Base-by-base conservation (phyloP, 306 rosid species). In the Lathyrus sativus region DNA sequence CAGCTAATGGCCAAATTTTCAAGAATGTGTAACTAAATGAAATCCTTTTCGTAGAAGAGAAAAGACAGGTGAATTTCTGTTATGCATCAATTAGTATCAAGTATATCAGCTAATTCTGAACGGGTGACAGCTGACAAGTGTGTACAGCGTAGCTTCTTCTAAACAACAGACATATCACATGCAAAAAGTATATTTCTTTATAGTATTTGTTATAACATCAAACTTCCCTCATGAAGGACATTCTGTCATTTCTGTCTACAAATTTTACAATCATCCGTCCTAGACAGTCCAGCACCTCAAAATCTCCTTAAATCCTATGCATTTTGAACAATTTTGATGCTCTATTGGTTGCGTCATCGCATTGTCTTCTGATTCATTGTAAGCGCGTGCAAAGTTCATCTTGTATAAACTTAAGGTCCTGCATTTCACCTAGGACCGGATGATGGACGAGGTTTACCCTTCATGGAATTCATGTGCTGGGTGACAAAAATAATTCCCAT, bases 401-500 rank as follows among this genome's bases (percentile, higher is more conserved):
- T 49, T 0, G 75, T 35, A 41, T 56, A 55, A 55, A 53, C 29
- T 39, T 64, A 31, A 67, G 58, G 15, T 62, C 69, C 71, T 43
- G 70, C 14, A 44, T 49, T 51, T 90, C 87, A 92, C 58, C 82
- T 74, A 64, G 75, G 49, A 72, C 76, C 84, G 17, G 82, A 74
- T 1, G 90, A 79, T 37, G 88, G 77, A n/a, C 99, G 90, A 19
- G 99, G 99, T 18, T 95, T 95, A 10, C 87, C 92, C 81, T 85
- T 95, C 9, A 72, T 60, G 49, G 97, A 87, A 83, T 87, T 90
- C 78, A 95, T 77, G 89, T 95, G 96, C 68, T 95, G 99, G 45
- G 85, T 84, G 46, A 95, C 97, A 66, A 90, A 95, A 49, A 95
- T 81, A 61, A 95, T 86, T 61, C 86, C 99, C 99, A 95, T 95